Evolutionary conservation across 495 filamentous ascomycete species (phyloP).

Genomic region (Eremomyces bilateralis): DNA sequence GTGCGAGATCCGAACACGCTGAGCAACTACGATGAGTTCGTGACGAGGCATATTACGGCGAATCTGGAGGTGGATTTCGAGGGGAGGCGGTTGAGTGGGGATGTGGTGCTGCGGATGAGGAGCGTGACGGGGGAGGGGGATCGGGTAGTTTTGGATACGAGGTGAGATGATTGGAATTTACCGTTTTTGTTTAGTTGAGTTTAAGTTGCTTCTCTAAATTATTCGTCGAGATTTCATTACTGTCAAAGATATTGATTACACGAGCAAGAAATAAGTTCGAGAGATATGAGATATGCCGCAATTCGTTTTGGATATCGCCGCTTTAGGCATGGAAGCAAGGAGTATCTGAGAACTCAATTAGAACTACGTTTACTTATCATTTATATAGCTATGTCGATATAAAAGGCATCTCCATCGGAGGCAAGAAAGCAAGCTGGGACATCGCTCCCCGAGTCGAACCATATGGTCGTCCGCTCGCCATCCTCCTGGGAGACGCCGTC

Average conservation of each 20-base stretch:
- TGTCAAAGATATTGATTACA: too few relatives aligned
- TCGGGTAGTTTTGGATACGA: slow-evolving; percentile 75
- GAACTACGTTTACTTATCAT: not conserved
- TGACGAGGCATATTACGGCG: slow-evolving; percentile 57
- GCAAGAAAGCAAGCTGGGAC: slow-evolving; percentile 38
- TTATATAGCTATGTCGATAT: slow-evolving; percentile 41
- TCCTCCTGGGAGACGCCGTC: slow-evolving; percentile 41
- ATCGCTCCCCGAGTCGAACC: slow-evolving; percentile 46
- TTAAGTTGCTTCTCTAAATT: too few relatives aligned
- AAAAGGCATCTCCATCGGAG: slow-evolving; percentile 40
- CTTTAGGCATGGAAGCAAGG: not conserved
- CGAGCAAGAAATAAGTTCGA: too few relatives aligned
- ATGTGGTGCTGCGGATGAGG: slow-evolving; percentile 50
- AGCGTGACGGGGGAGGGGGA: slow-evolving; percentile 44
- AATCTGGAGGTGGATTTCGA: slow-evolving; percentile 67
- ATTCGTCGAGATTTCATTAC: too few relatives aligned
- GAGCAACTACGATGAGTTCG: slow-evolving; percentile 73
- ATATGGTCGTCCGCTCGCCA: slow-evolving; percentile 58
- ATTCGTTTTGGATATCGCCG: too few relatives aligned
- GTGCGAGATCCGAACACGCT: slow-evolving; percentile 79
- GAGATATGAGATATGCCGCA: too few relatives aligned
- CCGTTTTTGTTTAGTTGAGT: too few relatives aligned
- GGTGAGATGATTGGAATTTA: too few relatives aligned
- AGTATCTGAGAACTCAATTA: not conserved
- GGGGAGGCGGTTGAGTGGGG: slow-evolving; percentile 47